Evolutionary conservation across 139 green algal species (phyloP).

Genomic region (Gonium pectorale): DNA sequence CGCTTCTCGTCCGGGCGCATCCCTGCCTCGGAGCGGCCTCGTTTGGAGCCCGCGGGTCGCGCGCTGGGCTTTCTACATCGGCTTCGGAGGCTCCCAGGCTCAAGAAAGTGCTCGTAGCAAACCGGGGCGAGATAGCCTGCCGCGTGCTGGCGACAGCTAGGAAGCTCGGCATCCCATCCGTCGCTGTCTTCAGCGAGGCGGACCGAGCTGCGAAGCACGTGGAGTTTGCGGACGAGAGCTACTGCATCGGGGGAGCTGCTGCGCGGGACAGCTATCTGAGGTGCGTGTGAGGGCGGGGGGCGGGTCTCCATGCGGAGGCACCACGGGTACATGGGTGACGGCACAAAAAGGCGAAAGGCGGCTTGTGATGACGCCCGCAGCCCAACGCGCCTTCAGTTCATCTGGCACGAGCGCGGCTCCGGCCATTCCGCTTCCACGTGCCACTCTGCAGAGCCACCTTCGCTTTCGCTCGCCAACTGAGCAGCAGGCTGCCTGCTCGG

Average conservation of each 20-base stretch:
- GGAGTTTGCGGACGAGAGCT: slow-evolving; percentile 84
- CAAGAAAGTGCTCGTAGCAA: slow-evolving; percentile 85
- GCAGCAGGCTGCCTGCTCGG: no score
- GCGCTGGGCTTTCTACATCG: not conserved
- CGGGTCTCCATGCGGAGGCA: no score
- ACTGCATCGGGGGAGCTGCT: slow-evolving; percentile 82
- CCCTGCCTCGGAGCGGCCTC: not conserved
- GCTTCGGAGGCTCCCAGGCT: slow-evolving; percentile 17
- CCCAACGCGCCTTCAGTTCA: no score
- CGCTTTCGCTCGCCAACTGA: no score
- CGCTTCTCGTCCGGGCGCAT: not conserved
- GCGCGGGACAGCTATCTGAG: slow-evolving; percentile 85
- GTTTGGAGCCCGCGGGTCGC: not conserved
- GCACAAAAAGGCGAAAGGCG: no score
- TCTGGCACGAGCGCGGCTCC: no score
- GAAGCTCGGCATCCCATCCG: slow-evolving; percentile 69
- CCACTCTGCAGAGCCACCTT: no score
- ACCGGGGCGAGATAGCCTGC: slow-evolving; percentile 94
- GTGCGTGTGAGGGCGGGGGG: slow-evolving; percentile 26
- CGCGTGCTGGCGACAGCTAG: slow-evolving; percentile 72
- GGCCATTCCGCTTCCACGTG: no score
- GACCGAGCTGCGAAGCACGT: slow-evolving; percentile 66
- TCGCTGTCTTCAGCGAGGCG: slow-evolving; percentile 87
- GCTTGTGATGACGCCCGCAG: no score
- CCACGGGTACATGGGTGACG: no score